These are phyloP conservation scores for Xylaria cubensis DNA, from an alignment of 495 filamentous ascomycete species.

Conservation along the genomic window DNA sequence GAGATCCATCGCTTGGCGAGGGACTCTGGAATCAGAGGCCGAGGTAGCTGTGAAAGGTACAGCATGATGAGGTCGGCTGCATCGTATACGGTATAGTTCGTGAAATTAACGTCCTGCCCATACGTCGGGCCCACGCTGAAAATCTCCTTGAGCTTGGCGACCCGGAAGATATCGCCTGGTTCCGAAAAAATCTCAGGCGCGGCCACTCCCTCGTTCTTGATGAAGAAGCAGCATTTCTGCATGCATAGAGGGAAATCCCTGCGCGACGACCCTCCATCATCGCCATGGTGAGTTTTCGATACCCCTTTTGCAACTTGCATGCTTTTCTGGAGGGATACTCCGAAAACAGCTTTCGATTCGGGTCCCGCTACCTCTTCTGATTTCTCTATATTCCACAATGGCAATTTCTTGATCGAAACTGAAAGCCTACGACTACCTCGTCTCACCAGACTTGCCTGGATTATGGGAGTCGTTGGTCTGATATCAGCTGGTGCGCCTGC, in stretches of 20 bases:
- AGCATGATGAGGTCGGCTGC: constrained; percentile 49
- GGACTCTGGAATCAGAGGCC: constrained; percentile 45
- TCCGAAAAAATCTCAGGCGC: constrained; percentile 48
- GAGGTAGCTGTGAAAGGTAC: constrained; percentile 49
- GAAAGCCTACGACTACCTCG: constrained; percentile 45
- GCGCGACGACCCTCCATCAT: constrained; percentile 41
- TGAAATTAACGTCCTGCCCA: constrained; percentile 48
- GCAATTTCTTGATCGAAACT: constrained; percentile 40
- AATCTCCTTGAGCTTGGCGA: constrained; percentile 43
- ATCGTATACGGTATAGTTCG: constrained; percentile 48
- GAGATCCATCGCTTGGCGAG: constrained; percentile 49
- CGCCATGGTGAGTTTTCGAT: constrained; percentile 46
- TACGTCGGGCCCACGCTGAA: constrained; percentile 48
- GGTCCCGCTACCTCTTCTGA: constrained; percentile 26
- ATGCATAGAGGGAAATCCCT: constrained; percentile 52
- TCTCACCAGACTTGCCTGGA: constrained; percentile 41
- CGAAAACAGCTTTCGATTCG: constrained; percentile 43
- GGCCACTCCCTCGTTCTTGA: constrained; percentile 45
- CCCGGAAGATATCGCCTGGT: constrained; percentile 41
- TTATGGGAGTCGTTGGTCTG: constrained; percentile 32
- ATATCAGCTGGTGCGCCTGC: background rate
- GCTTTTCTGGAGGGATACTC: constrained; percentile 44
- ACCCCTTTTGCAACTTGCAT: constrained; percentile 50
- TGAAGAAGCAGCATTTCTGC: constrained; percentile 51
- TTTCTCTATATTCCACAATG: constrained; percentile 33